Evolutionary conservation across 1,139 yeast species (phyloP).

Genomic region (Debaryomyces udenii): DNA sequence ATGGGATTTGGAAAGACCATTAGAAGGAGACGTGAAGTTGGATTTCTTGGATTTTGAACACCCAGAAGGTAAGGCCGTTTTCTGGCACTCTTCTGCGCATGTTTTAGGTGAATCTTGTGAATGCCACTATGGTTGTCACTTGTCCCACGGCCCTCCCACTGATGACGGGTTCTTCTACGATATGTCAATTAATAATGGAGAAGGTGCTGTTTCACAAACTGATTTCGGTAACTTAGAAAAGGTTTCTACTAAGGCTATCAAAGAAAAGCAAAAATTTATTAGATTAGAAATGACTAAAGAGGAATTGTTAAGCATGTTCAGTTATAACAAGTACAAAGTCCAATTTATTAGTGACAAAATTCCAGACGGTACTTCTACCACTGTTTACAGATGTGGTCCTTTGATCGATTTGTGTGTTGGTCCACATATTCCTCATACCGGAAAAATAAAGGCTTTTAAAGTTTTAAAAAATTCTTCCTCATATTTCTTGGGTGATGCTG

Average conservation of each 20-base stretch:
- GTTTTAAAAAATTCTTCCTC: conserved; percentile 95
- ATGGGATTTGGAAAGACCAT: conserved; percentile 96
- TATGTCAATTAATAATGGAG: conserved; percentile 83
- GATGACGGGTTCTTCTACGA: conserved; percentile 98
- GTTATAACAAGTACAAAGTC: conserved; percentile 94
- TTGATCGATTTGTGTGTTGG: conserved; percentile 97
- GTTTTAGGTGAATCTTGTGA: conserved; percentile 98
- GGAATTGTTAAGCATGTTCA: conserved; percentile 88
- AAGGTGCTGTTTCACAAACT: conserved; percentile 70
- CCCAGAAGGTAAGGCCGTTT: conserved; percentile 91
- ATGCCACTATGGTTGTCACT: conserved; percentile 92
- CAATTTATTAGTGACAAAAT: conserved; percentile 83
- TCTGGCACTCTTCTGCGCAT: conserved; percentile 99
- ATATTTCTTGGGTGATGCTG: conserved; percentile 91
- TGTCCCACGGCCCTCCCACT: conserved; percentile 92
- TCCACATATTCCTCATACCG: conserved; percentile 98
- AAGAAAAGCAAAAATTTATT: conserved; percentile 95
- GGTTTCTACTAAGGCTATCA: conserved; percentile 87
- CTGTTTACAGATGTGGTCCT: conserved; percentile 98
- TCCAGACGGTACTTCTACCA: conserved; percentile 94
- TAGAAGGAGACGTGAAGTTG: conserved; percentile 70
- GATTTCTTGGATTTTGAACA: conserved; percentile 70
- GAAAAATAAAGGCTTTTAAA: conserved; percentile 93
- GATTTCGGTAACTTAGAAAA: conserved; percentile 87
- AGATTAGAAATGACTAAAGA: conserved; percentile 92